Base-by-base conservation (phyloP, 768 basidiomycete genomes). In the Boletus bicolor region DNA sequence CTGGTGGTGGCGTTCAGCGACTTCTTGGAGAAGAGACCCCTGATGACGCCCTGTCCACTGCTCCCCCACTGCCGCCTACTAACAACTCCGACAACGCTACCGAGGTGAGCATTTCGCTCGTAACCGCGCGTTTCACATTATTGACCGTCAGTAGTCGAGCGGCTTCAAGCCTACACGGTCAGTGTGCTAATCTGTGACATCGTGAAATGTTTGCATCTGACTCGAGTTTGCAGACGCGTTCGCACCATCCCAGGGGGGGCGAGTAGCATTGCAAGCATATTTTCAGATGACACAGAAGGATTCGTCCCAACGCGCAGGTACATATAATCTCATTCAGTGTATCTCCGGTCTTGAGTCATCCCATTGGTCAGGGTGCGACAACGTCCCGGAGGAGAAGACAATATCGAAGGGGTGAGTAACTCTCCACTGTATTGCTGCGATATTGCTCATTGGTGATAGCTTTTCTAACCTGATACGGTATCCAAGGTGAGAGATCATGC, bases 251-350 rank as follows among this genome's bases (percentile, higher is more conserved):
- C 71, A 6, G 73, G 73, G 5, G 73, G 74, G 5, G 28, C 38
- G 24, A 61, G 61, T 35, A 71, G 59, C 44, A 55, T 74, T 4
- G 68, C 51, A 49, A 54, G 36, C 26, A 72, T 87, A 41, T 87
- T 83, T 76, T 77, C 75, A 35, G 53, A 71, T 0, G 77, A 77
- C 14, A 35, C 61, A 19, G 74, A 78, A 26, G 75, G 77, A 53
- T 89, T 87, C 67, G 82, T 83, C 61, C 88, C 88, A 5, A 86
- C 87, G 17, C 83, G 88, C 63, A 79, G 82, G 87, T 85, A 70
- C 24, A 74, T 30, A 39, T 39, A 36, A 10, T 32, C 45, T 49
- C 56, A 8, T 19, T 17, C 10, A 21, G 0, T 21, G 12, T 44
- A 5, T 38, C 5, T 4, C 24, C 6, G 7, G 9, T 51, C 21